Percentiles rank a stretch among this genome's conserved stretches.
Conservation (phyloP, 78 protist species). For the Anaeramoeba ignava region DNA sequence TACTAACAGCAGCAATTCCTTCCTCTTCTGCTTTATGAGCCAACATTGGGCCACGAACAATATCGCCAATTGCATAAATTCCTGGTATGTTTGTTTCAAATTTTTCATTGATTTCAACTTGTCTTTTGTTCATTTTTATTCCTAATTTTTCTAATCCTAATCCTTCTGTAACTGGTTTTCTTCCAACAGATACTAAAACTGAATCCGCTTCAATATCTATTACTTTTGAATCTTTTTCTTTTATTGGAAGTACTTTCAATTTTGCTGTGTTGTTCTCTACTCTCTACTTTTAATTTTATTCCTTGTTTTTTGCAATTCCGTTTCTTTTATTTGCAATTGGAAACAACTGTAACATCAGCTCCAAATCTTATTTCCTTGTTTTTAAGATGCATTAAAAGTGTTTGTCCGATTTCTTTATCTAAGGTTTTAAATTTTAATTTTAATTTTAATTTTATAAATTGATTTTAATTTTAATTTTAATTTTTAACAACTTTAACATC, state of each 20-base stretch:
- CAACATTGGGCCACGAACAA: slow-evolving; percentile 93
- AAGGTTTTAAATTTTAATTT: no score
- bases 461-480: no score
- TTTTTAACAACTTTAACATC: no score
- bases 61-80: slow-evolving; percentile 97
- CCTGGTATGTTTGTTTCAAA: slow-evolving; percentile 59
- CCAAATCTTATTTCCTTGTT: no score
- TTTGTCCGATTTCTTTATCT: no score
- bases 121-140: slow-evolving; percentile 60
- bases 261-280: no score
- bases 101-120: slow-evolving; percentile 53
- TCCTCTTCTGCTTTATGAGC: slow-evolving; percentile 99
- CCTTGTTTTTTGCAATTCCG: not conserved
- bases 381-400: no score
- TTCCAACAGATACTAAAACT: slow-evolving; percentile 83
- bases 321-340: not conserved
- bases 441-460: no score
- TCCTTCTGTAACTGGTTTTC: slow-evolving; percentile 72
- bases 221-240: not conserved
- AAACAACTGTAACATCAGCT: not conserved
- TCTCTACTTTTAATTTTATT: no score
- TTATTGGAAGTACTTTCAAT: slow-evolving; percentile 6
- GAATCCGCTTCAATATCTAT: slow-evolving; percentile 47
- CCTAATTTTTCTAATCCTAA: slow-evolving; percentile 74
- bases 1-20: slow-evolving; percentile 38